Conservation (phyloP, 192 early-diverging fungal genomes). For the Coemansia sp. region DNA sequence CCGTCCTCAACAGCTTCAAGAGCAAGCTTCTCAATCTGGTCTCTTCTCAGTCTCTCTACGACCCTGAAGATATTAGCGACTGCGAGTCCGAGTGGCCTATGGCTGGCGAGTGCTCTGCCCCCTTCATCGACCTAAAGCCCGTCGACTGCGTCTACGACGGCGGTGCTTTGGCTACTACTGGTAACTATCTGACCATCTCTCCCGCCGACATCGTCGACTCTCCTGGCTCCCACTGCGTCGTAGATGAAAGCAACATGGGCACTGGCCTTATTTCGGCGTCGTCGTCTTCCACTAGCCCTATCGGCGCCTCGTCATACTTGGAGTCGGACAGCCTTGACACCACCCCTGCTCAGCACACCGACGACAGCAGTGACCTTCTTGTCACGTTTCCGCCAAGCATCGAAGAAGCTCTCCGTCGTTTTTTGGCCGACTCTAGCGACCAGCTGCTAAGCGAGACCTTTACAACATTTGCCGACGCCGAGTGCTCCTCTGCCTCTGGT, state of each 20-base stretch:
- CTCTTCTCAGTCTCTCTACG: conserved; percentile 42
- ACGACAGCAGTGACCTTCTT: conserved; percentile 16
- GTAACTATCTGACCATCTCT: conserved; percentile 39
- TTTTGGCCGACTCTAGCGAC: conserved; percentile 44
- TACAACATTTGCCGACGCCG: conserved; percentile 45
- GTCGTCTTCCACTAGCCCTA: conserved; percentile 17
- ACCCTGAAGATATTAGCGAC: conserved; percentile 46
- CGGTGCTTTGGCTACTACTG: conserved; percentile 1
- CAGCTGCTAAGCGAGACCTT: conserved; percentile 51
- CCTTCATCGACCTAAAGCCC: conserved; percentile 25
- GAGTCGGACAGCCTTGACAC: conserved; percentile 4
- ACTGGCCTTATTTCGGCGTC: conserved; percentile 32
- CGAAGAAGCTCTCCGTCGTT: conserved; percentile 50
- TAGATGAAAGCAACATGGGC: conserved; percentile 16
- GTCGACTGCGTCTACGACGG: conserved; percentile 20
- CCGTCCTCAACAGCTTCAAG: conserved; percentile 60
- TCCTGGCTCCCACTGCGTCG: conserved; percentile 8
- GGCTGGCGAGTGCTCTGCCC: conserved; percentile 19
- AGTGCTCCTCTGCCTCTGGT: background rate
- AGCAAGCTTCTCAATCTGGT: conserved; percentile 54
- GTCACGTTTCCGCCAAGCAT: conserved; percentile 40
- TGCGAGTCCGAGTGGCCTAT: conserved; percentile 47
- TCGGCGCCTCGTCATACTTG: conserved; percentile 6
- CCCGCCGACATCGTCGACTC: conserved; percentile 23
- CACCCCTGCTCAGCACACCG: background rate